Evolutionary conservation across 225 moss, liverwort and hornwort genomes (phyloP), one percentile per base, ranked within the genome.

Genomic region (Anthoceros angustus): DNA sequence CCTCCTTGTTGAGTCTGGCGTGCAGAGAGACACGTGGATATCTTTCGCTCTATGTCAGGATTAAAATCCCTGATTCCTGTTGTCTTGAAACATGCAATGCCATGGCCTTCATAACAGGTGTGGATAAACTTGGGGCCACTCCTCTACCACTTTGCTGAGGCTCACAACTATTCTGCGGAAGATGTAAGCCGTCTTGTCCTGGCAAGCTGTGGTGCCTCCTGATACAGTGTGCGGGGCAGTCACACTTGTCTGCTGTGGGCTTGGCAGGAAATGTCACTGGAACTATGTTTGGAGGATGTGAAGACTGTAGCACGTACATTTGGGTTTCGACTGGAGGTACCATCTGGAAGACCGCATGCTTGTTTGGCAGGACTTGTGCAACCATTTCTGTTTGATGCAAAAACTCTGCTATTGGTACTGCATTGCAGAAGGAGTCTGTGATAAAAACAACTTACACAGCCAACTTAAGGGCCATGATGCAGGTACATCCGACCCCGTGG

Each of bases 51-150:
- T 63, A 23, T 24, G 42, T 68, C 67, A 67, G 42, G 69, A 40
- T 55, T 16, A 9, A 60, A 23, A 16, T 60, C 0, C 55, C 23
- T 23, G 18, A 23, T 60, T 60, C 23, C 55, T 60, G 23, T 18
- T 18, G 55, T 60, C 2, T 60, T 60, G 63, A 63, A 63, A 24
- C 21, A 14, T 25, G 39, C 25, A 39, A 18, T 43, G 67, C 43
- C 38, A 4, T 69, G 12, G 12, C 25, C 16, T 61, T 25, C 72
- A 26, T 50, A 73, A 73, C 89, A 89, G 89, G 75, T 89, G 61
- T 89, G 89, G 89, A 84, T 89, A 67, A 89, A 89, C 73, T 74
- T 89, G 67, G 89, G 89, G 61, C 89, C 89, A 25, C 79, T 89
- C 60, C 86, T 89, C 45, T 89, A 89, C 69, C 89, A 89, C 77